phyloP scores from a whole-genome alignment of 257 asterid species.

The Ophiorrhiza pumila region DNA sequence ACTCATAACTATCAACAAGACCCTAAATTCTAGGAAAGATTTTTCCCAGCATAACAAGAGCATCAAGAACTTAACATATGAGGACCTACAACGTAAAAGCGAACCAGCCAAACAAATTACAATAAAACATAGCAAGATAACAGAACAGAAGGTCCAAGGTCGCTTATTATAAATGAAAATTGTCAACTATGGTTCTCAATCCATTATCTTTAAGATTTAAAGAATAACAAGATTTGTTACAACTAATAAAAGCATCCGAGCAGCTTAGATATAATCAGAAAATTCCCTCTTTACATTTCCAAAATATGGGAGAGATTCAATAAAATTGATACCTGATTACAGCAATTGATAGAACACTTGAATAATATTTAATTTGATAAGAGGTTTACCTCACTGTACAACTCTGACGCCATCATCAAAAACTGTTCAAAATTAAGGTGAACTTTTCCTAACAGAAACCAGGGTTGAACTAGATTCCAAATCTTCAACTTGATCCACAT shows the following conservation, averaged over 20 bases:
- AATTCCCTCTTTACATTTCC: constrained; percentile 41
- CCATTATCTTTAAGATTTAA: constrained; percentile 17
- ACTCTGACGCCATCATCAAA: constrained; percentile 38
- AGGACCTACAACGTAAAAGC: too few relatives aligned
- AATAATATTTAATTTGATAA: constrained; percentile 31
- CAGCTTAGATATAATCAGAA: constrained; percentile 23
- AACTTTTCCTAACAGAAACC: constrained; percentile 32
- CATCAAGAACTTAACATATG: too few relatives aligned
- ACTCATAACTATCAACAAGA: too few relatives aligned
- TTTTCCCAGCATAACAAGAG: too few relatives aligned
- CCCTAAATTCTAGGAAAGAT: background rate
- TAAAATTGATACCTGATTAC: constrained; percentile 37
- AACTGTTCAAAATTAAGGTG: constrained; percentile 29
- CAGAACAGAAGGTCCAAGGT: background rate
- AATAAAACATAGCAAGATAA: background rate
- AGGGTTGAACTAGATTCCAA: constrained; percentile 37
- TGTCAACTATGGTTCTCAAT: constrained; percentile 20
- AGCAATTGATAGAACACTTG: constrained; percentile 41
- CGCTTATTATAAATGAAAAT: background rate
- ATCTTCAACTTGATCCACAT: constrained; percentile 35
- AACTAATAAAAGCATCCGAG: constrained; percentile 29
- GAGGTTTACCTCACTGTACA: constrained; percentile 68
- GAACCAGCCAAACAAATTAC: too few relatives aligned
- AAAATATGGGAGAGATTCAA: constrained; percentile 29
- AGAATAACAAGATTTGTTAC: constrained; percentile 32